Conservation (phyloP, 139 green algal genomes). For the Picochlorum sp. region DNA sequence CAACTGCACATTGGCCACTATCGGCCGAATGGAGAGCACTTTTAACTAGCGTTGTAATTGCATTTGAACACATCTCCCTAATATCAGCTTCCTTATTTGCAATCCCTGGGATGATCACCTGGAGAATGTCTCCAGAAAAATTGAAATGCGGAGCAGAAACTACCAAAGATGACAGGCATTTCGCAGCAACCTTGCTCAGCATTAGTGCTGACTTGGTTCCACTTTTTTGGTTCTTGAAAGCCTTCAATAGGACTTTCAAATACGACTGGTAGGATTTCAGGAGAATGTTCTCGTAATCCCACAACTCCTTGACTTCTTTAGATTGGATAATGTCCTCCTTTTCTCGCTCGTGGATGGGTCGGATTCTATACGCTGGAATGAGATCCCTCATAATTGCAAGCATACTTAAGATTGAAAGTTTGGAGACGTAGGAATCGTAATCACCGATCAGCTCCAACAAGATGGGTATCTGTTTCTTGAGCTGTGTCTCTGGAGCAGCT, state of each 20-base stretch:
- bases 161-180: constrained; percentile 69
- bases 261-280: constrained; percentile 75
- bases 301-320: constrained; percentile 63
- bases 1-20: constrained; percentile 18
- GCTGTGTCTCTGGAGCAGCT: constrained; percentile 53
- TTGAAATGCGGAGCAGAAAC: constrained; percentile 75
- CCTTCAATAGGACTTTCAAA: constrained; percentile 58
- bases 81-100: constrained; percentile 35
- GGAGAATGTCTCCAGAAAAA: constrained; percentile 61
- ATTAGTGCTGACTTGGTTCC: constrained; percentile 9
- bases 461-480: constrained; percentile 26
- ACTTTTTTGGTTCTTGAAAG: constrained; percentile 3
- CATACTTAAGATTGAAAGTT: constrained; percentile 71
- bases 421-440: constrained; percentile 39
- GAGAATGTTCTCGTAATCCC: constrained; percentile 68
- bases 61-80: constrained; percentile 19
- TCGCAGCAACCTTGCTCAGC: constrained; percentile 45
- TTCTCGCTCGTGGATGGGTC: constrained; percentile 62
- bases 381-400: constrained; percentile 80
- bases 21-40: constrained; percentile 21
- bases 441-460: constrained; percentile 32
- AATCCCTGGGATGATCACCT: constrained; percentile 66
- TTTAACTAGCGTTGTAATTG: constrained; percentile 31
- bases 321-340: constrained; percentile 22
- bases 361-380: constrained; percentile 75